Evolutionary conservation across 1,284 basidiomycete genomes (phyloP).

Genomic region (Apiotrichum gamsii): DNA sequence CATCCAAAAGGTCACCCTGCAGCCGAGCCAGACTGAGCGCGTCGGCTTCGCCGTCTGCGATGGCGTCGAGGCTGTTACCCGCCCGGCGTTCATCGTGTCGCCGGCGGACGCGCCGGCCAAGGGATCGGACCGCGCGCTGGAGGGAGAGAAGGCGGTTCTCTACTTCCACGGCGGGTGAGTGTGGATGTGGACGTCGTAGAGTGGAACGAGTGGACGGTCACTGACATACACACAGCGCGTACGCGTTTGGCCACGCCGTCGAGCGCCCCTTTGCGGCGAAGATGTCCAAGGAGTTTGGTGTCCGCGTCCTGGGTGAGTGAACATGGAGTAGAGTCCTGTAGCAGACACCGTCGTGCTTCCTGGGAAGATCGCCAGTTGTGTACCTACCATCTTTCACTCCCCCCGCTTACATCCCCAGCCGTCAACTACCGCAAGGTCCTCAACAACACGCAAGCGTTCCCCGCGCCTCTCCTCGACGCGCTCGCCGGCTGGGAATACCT

Average conservation of each 20-base stretch:
- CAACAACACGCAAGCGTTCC: slow-evolving; percentile 3
- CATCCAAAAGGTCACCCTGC: not conserved
- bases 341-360: too few species aligned
- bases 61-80: not conserved
- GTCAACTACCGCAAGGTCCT: slow-evolving; percentile 18
- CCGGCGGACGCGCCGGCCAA: slow-evolving; percentile 7
- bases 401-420: not conserved
- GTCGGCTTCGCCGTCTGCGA: not conserved
- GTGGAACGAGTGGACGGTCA: too few species aligned
- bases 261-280: slow-evolving; percentile 10
- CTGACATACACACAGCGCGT: too few species aligned
- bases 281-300: slow-evolving; percentile 6
- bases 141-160: slow-evolving; percentile 25
- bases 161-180: slow-evolving; percentile 21
- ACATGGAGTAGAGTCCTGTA: not conserved
- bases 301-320: slow-evolving; percentile 8
- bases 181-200: too few species aligned
- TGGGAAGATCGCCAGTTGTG: not conserved
- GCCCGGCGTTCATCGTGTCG: slow-evolving; percentile 18
- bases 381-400: too few species aligned
- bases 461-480: slow-evolving; percentile 18
- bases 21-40: not conserved
- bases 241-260: slow-evolving; percentile 13
- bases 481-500: slow-evolving; percentile 18
- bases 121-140: slow-evolving; percentile 10